Percentiles rank a stretch among this genome's conserved stretches.
phyloP scores from a whole-genome alignment of 2,329 filamentous ascomycete species.

The Aspergillus ochraceus region DNA sequence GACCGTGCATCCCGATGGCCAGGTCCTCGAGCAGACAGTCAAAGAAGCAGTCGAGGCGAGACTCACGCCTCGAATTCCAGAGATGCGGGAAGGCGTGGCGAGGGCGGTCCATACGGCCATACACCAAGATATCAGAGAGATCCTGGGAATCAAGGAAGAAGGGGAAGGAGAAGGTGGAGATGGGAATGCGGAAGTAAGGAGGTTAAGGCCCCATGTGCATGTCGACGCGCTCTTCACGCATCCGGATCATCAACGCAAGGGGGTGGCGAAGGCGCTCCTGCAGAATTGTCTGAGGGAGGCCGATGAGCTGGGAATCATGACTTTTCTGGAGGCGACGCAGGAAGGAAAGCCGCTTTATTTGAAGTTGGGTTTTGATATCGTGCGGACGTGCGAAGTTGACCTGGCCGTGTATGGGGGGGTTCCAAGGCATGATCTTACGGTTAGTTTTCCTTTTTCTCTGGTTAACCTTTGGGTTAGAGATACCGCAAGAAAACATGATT shows the following conservation, averaged over 20 bases:
- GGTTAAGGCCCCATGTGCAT: background rate
- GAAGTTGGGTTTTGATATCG: conserved; percentile 18
- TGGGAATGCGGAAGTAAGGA: background rate
- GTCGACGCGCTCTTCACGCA: conserved; percentile 4
- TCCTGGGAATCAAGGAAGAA: background rate
- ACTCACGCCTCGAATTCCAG: conserved; percentile 1
- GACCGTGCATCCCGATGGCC: background rate
- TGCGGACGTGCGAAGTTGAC: background rate
- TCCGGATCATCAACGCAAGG: conserved; percentile 8
- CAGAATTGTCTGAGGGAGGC: conserved; percentile 4
- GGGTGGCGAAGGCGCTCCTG: conserved; percentile 3
- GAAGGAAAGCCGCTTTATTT: conserved; percentile 11
- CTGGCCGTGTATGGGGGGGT: background rate
- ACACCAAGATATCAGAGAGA: background rate
- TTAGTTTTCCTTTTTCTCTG: background rate
- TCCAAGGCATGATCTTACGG: background rate
- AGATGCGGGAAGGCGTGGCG: background rate
- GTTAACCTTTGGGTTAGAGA: background rate
- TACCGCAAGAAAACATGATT: background rate
- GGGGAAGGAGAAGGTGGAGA: background rate
- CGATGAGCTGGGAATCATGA: background rate
- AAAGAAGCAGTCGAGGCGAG: background rate
- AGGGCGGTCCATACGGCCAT: background rate
- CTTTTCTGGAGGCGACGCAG: conserved; percentile 11
- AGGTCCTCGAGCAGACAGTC: background rate